phyloP scores from a whole-genome alignment of 2,329 filamentous ascomycete species.

The Neonectria magnoliae region DNA sequence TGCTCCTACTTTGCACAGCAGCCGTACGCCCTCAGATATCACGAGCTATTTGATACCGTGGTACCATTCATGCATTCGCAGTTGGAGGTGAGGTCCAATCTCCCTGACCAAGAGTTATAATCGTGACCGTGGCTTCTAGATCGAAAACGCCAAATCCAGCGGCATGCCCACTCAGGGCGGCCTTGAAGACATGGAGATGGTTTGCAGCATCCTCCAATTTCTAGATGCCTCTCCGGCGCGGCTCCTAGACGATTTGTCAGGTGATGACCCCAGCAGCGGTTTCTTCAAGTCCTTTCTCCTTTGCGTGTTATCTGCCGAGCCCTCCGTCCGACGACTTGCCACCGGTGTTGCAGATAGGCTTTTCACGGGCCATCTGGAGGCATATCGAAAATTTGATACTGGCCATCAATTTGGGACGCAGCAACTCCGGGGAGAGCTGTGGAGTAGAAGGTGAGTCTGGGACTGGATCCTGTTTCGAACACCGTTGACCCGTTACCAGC shows the following conservation, averaged over 20 bases:
- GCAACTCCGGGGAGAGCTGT: slow-evolving; percentile 55
- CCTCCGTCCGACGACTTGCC: slow-evolving; percentile 59
- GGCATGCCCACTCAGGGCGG: slow-evolving; percentile 16
- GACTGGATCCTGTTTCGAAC: background rate
- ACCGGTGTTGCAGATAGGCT: slow-evolving; percentile 59
- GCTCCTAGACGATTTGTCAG: slow-evolving; percentile 46
- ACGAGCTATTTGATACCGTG: slow-evolving; percentile 64
- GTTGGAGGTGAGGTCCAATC: slow-evolving; percentile 59
- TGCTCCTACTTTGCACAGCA: slow-evolving; percentile 71
- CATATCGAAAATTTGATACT: slow-evolving; percentile 40
- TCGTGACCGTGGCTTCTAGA: slow-evolving; percentile 19
- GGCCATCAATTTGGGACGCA: slow-evolving; percentile 39
- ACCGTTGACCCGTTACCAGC: slow-evolving; percentile 31
- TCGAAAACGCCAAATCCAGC: slow-evolving; percentile 31
- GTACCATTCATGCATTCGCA: slow-evolving; percentile 67
- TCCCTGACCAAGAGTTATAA: background rate
- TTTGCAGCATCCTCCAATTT: slow-evolving; percentile 63
- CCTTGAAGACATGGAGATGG: slow-evolving; percentile 38
- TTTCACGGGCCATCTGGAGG: slow-evolving; percentile 49
- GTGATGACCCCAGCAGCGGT: slow-evolving; percentile 35
- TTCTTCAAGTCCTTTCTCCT: slow-evolving; percentile 63
- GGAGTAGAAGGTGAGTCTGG: slow-evolving; percentile 61
- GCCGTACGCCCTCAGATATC: slow-evolving; percentile 59
- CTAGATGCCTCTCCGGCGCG: slow-evolving; percentile 60
- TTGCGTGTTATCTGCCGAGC: slow-evolving; percentile 63